A percentile compares a stretch with the other conserved stretches of the same genome.
These are phyloP conservation scores for Stentor roeselii DNA, from an alignment of 73 alveolate genomes.

Conservation along the genomic window DNA sequence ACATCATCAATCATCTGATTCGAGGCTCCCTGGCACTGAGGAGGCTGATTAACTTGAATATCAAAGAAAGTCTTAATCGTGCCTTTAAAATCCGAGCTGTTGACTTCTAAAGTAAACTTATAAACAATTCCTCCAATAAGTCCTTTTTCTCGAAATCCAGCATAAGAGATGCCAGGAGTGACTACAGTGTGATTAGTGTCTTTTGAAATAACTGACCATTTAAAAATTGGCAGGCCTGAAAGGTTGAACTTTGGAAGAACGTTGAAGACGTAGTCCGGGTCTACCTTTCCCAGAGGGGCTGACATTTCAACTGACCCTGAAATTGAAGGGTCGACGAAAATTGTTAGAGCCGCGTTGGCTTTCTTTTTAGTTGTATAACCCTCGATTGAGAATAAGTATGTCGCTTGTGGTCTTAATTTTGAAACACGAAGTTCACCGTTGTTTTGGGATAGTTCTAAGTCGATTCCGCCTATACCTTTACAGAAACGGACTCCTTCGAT, in stretches of 20 bases:
- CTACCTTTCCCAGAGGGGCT: no score
- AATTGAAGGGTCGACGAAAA: background rate
- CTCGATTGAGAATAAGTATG: background rate
- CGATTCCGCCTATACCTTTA: background rate
- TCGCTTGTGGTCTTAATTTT: background rate
- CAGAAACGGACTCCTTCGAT: background rate
- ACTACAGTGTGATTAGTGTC: no score
- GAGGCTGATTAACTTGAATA: background rate
- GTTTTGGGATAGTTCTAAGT: background rate
- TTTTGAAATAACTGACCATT: no score
- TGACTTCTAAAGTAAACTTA: background rate
- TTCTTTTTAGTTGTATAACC: background rate
- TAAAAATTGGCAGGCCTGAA: no score
- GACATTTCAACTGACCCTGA: background rate
- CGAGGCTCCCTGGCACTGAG: background rate
- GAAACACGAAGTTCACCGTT: background rate
- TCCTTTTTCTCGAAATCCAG: background rate
- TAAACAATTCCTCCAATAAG: background rate
- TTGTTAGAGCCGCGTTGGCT: background rate
- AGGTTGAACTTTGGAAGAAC: no score
- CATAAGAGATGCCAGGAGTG: background rate
- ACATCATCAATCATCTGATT: background rate
- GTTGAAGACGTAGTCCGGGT: no score
- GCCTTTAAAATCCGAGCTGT: no score
- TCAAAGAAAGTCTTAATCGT: no score